Base-by-base conservation (phyloP, 257 asterid species). In the Solanum pimpinellifolium region DNA sequence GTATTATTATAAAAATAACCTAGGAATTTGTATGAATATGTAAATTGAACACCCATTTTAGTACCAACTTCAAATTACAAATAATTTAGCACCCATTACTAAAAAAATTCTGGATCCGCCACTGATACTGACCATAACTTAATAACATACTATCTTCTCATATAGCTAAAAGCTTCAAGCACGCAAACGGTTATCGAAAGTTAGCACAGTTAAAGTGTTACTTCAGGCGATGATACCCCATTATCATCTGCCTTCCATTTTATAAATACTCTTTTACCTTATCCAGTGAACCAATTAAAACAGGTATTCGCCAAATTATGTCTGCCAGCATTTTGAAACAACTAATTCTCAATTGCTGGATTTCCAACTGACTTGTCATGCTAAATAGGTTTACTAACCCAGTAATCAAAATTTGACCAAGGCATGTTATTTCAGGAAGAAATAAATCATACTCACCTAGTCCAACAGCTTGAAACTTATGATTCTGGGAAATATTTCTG, bases 401-500 rank as follows among this genome's bases (percentile, higher is more conserved):
- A 80, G 85, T 81, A 49, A 29, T 18, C 78, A 80, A 66, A 81
- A 42, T 69, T 18, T 29, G 44, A 62, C 62, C 13, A 37, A 74
- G 39, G 23, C n/a, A 62, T 23, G 37, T 37, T 60, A 21, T 39
- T 49, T 87, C 37, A 70, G 69, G 41, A 7, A 87, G 16, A 69
- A 25, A 66, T 31, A 82, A 88, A 77, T 44, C 33, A 83, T 46
- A 86, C 95, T 92, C 86, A 97, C 99, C 99, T 27, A 97, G 98
- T 89, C 99, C 99, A 90, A 97, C 99, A 86, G 99, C 99, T 92
- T 97, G 99, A 89, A 97, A 97, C 93, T 97, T 97, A 87, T 96
- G 99, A 88, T 96, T 96, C 90, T 97, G 99, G 75, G 99, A 97
- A 85, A 97, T 97, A 89, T 97, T 97, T 92, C 99, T 95, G 91